phyloP scores from a whole-genome alignment of 306 rosid genomes.

The Prunus mongolica region DNA sequence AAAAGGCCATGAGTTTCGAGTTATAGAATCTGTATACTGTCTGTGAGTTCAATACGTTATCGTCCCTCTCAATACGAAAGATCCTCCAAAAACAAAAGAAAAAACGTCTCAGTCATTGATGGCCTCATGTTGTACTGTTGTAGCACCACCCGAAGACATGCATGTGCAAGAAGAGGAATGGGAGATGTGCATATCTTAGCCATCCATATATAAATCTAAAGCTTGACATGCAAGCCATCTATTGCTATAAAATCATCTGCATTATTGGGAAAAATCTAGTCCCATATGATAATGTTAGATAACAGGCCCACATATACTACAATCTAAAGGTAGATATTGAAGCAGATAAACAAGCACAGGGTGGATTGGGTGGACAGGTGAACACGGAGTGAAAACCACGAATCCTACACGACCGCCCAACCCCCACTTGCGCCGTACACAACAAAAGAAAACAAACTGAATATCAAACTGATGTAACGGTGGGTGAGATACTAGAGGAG shows the following conservation, averaged over 20 bases:
- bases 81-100: too few relatives aligned
- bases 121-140: too few relatives aligned
- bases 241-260: neutral
- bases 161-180: too few relatives aligned
- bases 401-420: neutral
- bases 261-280: neutral
- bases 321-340: neutral
- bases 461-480: conserved; percentile 25
- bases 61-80: rapidly evolving
- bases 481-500: conserved; percentile 12
- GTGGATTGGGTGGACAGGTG: neutral
- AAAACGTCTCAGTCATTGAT: too few relatives aligned
- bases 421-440: conserved; percentile 42
- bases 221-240: too few relatives aligned
- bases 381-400: neutral
- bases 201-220: too few relatives aligned
- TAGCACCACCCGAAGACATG: too few relatives aligned
- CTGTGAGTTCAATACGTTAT: too few relatives aligned
- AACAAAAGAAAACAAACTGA: conserved; percentile 41
- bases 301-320: neutral
- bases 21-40: rapidly evolving
- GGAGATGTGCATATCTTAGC: too few relatives aligned
- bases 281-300: neutral
- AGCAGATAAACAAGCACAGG: neutral
- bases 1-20: rapidly evolving